phyloP scores from a whole-genome alignment of 345 rosid species.

The Heritiera fomes region DNA sequence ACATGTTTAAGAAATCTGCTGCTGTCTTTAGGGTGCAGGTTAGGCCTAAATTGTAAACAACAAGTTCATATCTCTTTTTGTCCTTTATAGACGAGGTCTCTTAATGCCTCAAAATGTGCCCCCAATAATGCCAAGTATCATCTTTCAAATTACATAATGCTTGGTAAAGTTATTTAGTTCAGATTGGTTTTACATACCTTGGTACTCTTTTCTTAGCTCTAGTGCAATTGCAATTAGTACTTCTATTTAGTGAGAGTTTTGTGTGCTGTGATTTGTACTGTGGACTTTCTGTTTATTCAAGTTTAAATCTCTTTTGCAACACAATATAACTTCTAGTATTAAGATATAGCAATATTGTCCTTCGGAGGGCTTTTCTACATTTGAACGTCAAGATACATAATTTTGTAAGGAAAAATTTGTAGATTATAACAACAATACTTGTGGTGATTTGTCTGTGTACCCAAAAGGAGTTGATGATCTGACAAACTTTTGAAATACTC shows the following conservation, averaged over 20 bases:
- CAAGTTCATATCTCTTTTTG: background rate
- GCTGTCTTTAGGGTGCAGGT: background rate
- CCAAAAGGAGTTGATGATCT: background rate
- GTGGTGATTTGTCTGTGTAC: background rate
- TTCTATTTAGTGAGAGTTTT: background rate
- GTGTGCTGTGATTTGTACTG: background rate
- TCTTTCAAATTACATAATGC: background rate
- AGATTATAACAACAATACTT: background rate
- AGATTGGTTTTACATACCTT: background rate
- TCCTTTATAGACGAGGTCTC: background rate
- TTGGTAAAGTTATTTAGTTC: background rate
- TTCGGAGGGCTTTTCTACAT: background rate
- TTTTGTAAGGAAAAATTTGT: background rate
- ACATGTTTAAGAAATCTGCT: too few relatives aligned
- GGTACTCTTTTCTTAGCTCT: background rate
- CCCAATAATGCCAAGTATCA: background rate
- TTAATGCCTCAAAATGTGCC: background rate
- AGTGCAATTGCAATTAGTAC: background rate
- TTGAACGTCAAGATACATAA: background rate
- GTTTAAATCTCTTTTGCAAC: background rate
- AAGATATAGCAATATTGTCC: background rate
- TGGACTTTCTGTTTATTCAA: background rate
- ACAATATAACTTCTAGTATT: background rate
- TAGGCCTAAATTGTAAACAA: background rate
- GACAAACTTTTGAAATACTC: background rate